Percentiles rank a stretch among this genome's conserved stretches.
Conservation (phyloP, 495 filamentous ascomycete species). For the Tetracladium marchalianum region DNA sequence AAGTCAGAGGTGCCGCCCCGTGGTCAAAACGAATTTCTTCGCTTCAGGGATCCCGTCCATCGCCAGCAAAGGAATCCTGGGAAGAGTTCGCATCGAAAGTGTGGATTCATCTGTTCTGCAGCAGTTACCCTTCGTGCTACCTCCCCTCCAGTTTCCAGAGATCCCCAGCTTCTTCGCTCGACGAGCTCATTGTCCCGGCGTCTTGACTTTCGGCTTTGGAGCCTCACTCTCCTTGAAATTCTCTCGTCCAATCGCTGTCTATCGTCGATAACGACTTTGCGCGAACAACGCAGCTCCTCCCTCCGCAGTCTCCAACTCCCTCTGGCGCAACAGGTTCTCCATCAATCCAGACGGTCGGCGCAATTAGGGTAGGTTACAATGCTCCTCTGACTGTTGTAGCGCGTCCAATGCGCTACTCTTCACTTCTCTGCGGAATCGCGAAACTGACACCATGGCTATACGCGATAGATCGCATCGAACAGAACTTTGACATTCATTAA, state of each 20-base stretch:
- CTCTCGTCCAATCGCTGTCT: not conserved
- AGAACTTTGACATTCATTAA: no score
- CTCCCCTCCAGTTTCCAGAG: not conserved
- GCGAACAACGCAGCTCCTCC: not conserved
- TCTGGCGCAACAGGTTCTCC: not conserved
- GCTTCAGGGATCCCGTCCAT: no score
- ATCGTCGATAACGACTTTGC: not conserved
- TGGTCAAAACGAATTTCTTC: no score
- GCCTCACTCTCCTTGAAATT: not conserved
- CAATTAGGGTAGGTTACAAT: no score
- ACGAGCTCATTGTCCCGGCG: not conserved
- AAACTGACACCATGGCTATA: not conserved
- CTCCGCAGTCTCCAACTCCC: not conserved
- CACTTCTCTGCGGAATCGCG: not conserved
- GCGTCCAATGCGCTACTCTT: not conserved
- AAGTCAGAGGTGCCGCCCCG: no score
- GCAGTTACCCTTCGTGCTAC: not conserved
- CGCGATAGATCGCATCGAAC: no score
- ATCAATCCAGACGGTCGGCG: no score
- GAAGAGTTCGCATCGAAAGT: no score
- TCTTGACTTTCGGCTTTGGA: not conserved
- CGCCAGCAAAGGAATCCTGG: no score
- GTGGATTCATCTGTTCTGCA: not conserved
- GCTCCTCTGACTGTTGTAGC: no score
- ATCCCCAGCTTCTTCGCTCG: not conserved